phyloP scores from a whole-genome alignment of 441 rosid species.

The Dalechampia spathulata region DNA sequence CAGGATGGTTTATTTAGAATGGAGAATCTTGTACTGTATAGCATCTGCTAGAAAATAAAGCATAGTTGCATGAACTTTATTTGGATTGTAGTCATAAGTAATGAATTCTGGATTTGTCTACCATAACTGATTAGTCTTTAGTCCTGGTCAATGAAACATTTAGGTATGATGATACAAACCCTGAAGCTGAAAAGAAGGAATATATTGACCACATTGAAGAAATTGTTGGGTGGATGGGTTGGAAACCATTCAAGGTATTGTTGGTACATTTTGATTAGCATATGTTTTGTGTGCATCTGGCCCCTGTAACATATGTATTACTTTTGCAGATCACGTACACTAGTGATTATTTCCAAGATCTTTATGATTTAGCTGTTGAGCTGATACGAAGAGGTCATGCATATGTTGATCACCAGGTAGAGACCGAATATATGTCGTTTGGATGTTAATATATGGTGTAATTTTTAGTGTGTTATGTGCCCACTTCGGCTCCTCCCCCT shows the following conservation, averaged over 20 bases:
- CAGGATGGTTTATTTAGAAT: no score
- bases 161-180: constrained; percentile 94
- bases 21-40: no score
- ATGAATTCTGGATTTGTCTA: no score
- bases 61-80: no score
- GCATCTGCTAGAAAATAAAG: no score
- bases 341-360: constrained; percentile 93
- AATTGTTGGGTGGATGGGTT: constrained; percentile 96
- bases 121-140: constrained; percentile 11
- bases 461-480: not conserved
- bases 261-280: not conserved
- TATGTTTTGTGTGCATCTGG: not conserved
- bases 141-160: constrained; percentile 13
- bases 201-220: constrained; percentile 92
- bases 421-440: not conserved
- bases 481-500: not conserved
- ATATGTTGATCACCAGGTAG: constrained; percentile 97
- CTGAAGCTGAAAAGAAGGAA: constrained; percentile 97
- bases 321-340: constrained; percentile 79
- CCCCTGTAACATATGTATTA: constrained; percentile 3
- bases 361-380: constrained; percentile 88
- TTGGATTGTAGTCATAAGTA: no score
- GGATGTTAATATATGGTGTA: not conserved
- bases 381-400: constrained; percentile 86
- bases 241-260: constrained; percentile 88